These are phyloP conservation scores for Entophlyctis luteolus DNA, from an alignment of 192 early-diverging fungal species.

Conservation along the genomic window DNA sequence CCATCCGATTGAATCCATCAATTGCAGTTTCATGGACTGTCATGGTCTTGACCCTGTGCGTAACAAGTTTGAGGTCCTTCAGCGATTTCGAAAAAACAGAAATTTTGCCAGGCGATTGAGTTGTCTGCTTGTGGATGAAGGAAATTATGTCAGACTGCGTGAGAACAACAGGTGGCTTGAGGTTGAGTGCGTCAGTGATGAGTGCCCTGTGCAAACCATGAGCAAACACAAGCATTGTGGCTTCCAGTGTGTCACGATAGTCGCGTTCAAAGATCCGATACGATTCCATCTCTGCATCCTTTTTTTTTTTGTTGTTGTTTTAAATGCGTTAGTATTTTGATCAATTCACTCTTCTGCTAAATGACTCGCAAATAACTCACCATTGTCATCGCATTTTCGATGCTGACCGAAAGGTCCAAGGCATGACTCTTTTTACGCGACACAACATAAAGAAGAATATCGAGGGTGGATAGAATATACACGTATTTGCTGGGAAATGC, in stretches of 20 bases:
- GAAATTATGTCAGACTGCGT: constrained; percentile 62
- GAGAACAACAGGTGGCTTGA: constrained; percentile 41
- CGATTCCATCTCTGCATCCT: constrained; percentile 40
- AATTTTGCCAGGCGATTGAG: constrained; percentile 32
- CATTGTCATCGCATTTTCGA: constrained; percentile 27
- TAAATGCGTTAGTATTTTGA: background rate
- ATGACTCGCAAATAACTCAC: background rate
- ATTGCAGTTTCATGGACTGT: constrained; percentile 39
- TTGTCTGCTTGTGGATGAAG: constrained; percentile 32
- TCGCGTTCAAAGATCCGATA: constrained; percentile 44
- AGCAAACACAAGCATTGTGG: constrained; percentile 47
- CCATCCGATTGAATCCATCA: constrained; percentile 55
- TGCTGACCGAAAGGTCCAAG: constrained; percentile 18
- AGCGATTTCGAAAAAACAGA: constrained; percentile 40
- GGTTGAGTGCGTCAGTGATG: constrained; percentile 46
- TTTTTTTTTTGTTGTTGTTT: background rate
- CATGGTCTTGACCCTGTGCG: constrained; percentile 36
- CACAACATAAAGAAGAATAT: constrained; percentile 41
- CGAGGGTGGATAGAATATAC: constrained; percentile 52
- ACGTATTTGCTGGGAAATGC: constrained; percentile 31
- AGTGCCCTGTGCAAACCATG: constrained; percentile 55
- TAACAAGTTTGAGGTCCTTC: constrained; percentile 22
- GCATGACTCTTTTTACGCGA: background rate
- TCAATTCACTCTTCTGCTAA: background rate
- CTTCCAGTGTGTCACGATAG: constrained; percentile 37